Conservation (phyloP, 2,329 filamentous ascomycete species). For the Exophiala lecanii-corni region DNA sequence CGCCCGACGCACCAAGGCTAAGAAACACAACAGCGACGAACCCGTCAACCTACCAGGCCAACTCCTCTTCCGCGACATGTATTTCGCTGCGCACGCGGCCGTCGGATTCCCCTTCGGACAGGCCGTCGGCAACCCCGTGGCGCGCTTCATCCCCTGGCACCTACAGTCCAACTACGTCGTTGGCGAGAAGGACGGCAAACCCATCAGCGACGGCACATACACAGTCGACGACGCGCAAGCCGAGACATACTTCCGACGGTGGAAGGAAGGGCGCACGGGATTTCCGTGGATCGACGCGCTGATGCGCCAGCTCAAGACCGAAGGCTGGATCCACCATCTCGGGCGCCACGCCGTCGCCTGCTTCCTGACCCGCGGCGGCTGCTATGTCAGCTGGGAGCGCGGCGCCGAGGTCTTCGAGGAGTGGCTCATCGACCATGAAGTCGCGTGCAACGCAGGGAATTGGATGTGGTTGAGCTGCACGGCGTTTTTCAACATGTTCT, state of each 20-base stretch:
- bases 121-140: conserved; percentile 60
- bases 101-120: conserved; percentile 62
- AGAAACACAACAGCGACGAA: conserved; percentile 51
- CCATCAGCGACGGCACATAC: conserved; percentile 55
- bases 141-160: conserved; percentile 76
- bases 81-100: conserved; percentile 70
- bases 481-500: conserved; percentile 70
- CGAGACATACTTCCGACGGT: conserved; percentile 63
- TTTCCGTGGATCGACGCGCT: conserved; percentile 78
- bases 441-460: conserved; percentile 68
- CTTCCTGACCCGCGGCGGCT: conserved; percentile 74
- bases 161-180: conserved; percentile 55
- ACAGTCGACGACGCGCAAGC: conserved; percentile 59
- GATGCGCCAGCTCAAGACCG: conserved; percentile 66
- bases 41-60: conserved; percentile 70
- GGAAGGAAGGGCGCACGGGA: conserved; percentile 65
- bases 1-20: conserved; percentile 51
- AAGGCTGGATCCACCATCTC: conserved; percentile 78
- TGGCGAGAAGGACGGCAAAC: conserved; percentile 34
- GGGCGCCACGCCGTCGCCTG: conserved; percentile 74
- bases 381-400: conserved; percentile 74
- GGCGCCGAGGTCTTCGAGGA: conserved; percentile 76
- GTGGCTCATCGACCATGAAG: conserved; percentile 68
- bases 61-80: conserved; percentile 76
- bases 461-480: conserved; percentile 70